phyloP scores from a whole-genome alignment of 75 land plant genomes.

The Picea glauca region DNA sequence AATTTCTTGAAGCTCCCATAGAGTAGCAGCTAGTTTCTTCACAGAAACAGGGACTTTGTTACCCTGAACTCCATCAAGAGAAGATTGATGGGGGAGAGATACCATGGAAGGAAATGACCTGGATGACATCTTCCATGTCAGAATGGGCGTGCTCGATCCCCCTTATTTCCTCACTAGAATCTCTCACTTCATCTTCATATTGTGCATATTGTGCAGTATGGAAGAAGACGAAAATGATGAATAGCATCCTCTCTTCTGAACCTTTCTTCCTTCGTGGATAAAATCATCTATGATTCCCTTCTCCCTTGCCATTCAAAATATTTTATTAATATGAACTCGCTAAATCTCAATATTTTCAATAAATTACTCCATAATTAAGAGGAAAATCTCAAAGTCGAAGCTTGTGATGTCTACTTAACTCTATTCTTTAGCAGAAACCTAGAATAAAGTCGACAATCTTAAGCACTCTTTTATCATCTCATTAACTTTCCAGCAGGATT shows the following conservation, averaged over 20 bases:
- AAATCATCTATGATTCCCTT: constrained; percentile 14
- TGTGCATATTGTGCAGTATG: constrained; percentile 30
- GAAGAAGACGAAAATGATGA: constrained; percentile 45
- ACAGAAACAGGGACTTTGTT: constrained; percentile 58
- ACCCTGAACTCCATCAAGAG: background rate
- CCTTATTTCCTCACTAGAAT: constrained; percentile 35
- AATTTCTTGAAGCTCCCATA: constrained; percentile 72
- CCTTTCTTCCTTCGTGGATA: constrained; percentile 26
- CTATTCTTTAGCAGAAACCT: too few relatives aligned
- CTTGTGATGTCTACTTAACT: too few relatives aligned
- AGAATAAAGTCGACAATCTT: too few relatives aligned
- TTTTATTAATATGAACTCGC: too few relatives aligned
- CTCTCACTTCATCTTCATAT: constrained; percentile 38
- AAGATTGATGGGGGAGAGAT: constrained; percentile 11
- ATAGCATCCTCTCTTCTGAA: constrained; percentile 44
- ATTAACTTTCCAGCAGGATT: too few relatives aligned
- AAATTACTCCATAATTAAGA: too few relatives aligned
- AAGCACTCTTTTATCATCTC: too few relatives aligned
- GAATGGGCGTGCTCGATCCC: constrained; percentile 41
- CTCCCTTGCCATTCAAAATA: constrained; percentile 11
- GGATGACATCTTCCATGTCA: constrained; percentile 38
- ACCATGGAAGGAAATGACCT: constrained; percentile 14
- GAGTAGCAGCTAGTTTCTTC: constrained; percentile 75
- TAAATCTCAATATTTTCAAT: too few relatives aligned
- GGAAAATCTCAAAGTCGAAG: too few relatives aligned